Percentiles rank a stretch among this genome's conserved stretches.
Evolutionary conservation across 1,284 basidiomycete genomes (phyloP).

Genomic region (Cutaneotrichosporon spelunceum): DNA sequence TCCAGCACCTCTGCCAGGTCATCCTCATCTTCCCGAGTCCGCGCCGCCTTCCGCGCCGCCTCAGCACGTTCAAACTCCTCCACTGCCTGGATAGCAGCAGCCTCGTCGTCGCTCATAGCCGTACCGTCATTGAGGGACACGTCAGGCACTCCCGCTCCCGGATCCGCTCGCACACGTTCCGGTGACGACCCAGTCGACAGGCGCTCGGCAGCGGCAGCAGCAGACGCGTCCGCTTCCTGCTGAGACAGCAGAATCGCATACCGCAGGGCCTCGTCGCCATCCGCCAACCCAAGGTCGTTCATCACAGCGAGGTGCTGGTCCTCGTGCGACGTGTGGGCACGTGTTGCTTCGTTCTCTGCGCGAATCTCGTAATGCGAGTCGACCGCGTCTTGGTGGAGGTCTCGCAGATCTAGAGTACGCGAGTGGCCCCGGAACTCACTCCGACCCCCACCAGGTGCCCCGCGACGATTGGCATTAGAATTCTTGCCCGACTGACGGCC

Average conservation of each 20-base stretch:
- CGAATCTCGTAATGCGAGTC: slow-evolving; percentile 35
- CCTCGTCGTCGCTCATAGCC: slow-evolving; percentile 17
- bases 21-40: slow-evolving; percentile 21
- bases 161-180: not conserved
- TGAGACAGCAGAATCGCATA: slow-evolving; percentile 44
- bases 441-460: slow-evolving; percentile 27
- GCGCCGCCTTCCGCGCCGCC: slow-evolving; percentile 9
- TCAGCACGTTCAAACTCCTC: slow-evolving; percentile 16
- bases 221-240: slow-evolving; percentile 25
- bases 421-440: slow-evolving; percentile 27
- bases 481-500: slow-evolving; percentile 36
- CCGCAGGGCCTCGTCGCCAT: slow-evolving; percentile 41
- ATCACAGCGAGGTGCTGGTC: slow-evolving; percentile 30
- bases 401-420: slow-evolving; percentile 33
- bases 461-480: slow-evolving; percentile 22
- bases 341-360: slow-evolving; percentile 25
- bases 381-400: slow-evolving; percentile 34
- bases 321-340: slow-evolving; percentile 22
- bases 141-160: not conserved
- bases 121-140: not conserved
- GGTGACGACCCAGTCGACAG: not conserved
- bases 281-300: slow-evolving; percentile 39
- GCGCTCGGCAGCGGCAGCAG: not conserved
- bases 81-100: slow-evolving; percentile 19
- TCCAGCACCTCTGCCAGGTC: slow-evolving; percentile 35